These are phyloP conservation scores for Lantana camara DNA, from an alignment of 257 asterid species.

Conservation along the genomic window DNA sequence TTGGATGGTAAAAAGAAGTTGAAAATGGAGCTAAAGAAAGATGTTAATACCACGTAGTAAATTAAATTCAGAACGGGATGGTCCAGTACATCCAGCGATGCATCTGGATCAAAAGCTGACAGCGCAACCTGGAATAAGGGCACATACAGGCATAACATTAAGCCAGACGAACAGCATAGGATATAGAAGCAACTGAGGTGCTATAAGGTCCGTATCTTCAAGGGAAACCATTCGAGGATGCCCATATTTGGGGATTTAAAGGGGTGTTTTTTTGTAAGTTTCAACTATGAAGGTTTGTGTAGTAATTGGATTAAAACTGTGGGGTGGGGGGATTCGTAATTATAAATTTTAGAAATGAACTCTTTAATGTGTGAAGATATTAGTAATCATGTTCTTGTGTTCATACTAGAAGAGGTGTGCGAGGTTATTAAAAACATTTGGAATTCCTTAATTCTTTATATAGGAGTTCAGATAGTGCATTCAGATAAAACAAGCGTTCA, in stretches of 20 bases:
- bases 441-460: too few species aligned
- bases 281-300: too few species aligned
- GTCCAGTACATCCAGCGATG: conserved; percentile 77
- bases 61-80: conserved; percentile 82
- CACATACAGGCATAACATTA: neutral
- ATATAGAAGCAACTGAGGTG: neutral
- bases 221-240: neutral
- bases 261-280: too few species aligned
- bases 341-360: too few species aligned
- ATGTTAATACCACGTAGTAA: conserved; percentile 69
- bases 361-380: too few species aligned
- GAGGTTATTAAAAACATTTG: too few species aligned
- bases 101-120: conserved; percentile 81
- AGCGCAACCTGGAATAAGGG: conserved; percentile 61
- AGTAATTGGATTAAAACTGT: too few species aligned
- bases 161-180: neutral
- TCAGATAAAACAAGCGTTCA: neutral
- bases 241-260: too few species aligned
- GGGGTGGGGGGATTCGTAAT: too few species aligned
- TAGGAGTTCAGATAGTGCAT: neutral
- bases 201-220: conserved; percentile 1
- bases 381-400: too few species aligned
- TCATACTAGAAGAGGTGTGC: too few species aligned
- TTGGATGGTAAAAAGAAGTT: neutral
- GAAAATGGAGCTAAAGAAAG: conserved; percentile 4